Conservation (phyloP, 2,329 filamentous ascomycete species). For the Apiospora rasikravindrae region DNA sequence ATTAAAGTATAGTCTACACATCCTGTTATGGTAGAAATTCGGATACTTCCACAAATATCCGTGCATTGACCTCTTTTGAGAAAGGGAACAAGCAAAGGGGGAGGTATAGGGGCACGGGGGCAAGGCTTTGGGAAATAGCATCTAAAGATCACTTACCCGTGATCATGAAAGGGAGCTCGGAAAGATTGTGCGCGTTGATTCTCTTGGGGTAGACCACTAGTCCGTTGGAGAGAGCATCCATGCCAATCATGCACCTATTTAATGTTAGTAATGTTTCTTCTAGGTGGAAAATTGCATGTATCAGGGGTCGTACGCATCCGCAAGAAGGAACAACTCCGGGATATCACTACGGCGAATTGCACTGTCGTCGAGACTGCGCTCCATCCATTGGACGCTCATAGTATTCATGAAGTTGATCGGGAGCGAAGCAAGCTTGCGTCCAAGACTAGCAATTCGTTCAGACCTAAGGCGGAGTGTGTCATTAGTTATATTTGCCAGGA, state of each 20-base stretch:
- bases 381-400: conserved; percentile 76
- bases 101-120: neutral
- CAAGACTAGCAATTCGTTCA: conserved; percentile 41
- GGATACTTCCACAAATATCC: neutral
- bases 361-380: conserved; percentile 78
- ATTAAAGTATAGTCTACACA: neutral
- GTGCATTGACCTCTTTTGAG: neutral
- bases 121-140: neutral
- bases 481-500: neutral
- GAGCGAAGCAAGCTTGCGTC: conserved; percentile 39
- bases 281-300: neutral
- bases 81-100: neutral
- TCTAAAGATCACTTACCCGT: conserved; percentile 40
- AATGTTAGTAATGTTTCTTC: neutral
- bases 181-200: conserved; percentile 70
- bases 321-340: conserved; percentile 53
- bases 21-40: neutral
- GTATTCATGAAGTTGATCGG: conserved; percentile 63
- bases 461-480: conserved; percentile 29
- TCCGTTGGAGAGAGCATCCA: conserved; percentile 71
- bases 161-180: conserved; percentile 79
- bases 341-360: conserved; percentile 71
- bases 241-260: conserved; percentile 64
- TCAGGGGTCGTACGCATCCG: neutral
- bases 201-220: conserved; percentile 80